Evolutionary conservation across 306 rosid species (phyloP), one percentile per base, ranked within the genome.

Genomic region (Gleditsia sinensis): DNA sequence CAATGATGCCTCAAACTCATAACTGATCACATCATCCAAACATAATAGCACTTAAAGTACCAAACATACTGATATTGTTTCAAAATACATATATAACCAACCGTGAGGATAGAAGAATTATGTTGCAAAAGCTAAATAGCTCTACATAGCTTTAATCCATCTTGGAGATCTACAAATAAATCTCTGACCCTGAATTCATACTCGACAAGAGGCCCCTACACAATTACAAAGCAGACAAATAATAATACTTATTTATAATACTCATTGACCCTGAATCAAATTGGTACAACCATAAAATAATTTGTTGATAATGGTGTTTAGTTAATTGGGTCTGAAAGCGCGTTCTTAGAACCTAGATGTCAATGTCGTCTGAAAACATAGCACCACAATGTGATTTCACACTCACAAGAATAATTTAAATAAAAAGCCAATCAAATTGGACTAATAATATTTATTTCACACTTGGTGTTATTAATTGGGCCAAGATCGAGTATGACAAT

Each of bases 71-170:
- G 16, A 64, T 68, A 71, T 78, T 57, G 28, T 78, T 62, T 37
- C 36, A 33, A 33, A 33, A 67, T 8, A 67, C 9, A 43, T 54
- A 46, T 25, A 19, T 20, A 40, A 78, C 83, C 66, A 78, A 94
- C 98, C 96, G 71, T 77, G 46, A 91, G 89, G 74, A 94, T 84
- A 17, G 97, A 91, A 49, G 93, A 70, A 74, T 94, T 89, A 30
- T 91, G 83, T 51, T 60, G 88, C 88, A 94, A 83, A 54, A 94
- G 91, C 76, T 94, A 96, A 85, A 90, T 75, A 69, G 90, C 96
- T 84, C 98, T 84, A 48, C 97, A 89, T 40, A 94, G 86, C 69
- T 85, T 92, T 56, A 91, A 63, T 59, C 98, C 98, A 68, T 94
- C 98, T 82, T 88, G 93, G 60, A 94, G 89, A 77, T 94, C 98